A percentile compares a stretch with the other conserved stretches of the same genome.
Evolutionary conservation across 192 early-diverging fungal genomes (phyloP).

Genomic region (Thamnidium elegans): DNA sequence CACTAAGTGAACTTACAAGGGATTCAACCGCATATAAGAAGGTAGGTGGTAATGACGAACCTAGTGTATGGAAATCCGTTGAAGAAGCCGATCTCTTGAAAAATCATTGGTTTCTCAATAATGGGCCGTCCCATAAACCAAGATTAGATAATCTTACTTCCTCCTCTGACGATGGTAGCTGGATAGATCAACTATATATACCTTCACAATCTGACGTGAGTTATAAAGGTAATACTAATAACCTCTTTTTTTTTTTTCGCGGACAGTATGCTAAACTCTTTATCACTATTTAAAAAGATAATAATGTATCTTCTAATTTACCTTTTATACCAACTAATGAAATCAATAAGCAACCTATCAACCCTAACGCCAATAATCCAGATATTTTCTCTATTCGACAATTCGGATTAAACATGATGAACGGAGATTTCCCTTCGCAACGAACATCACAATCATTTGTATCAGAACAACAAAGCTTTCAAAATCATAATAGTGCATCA

Average conservation of each 20-base stretch:
- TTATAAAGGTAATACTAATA: not conserved
- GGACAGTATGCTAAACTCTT: too few relatives aligned
- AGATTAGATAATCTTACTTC: slow-evolving; percentile 2
- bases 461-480: too few relatives aligned
- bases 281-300: too few relatives aligned
- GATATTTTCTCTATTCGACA: not conserved
- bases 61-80: too few relatives aligned
- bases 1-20: too few relatives aligned
- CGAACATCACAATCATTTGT: not conserved
- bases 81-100: too few relatives aligned
- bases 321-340: not conserved
- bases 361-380: not conserved
- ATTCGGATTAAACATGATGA: too few relatives aligned
- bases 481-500: too few relatives aligned
- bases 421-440: not conserved
- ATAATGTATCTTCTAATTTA: not conserved
- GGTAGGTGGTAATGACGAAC: too few relatives aligned
- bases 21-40: too few relatives aligned
- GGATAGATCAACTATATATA: slow-evolving; percentile 7
- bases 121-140: not conserved
- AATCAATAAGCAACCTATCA: not conserved
- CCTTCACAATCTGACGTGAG: not conserved
- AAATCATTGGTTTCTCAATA: slow-evolving; percentile 4
- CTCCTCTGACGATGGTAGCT: not conserved
- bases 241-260: too few relatives aligned